Evolutionary conservation across 139 green algal genomes (phyloP), one percentile per base, ranked within the genome.

Genomic region (Ettlia oleoabundans): DNA sequence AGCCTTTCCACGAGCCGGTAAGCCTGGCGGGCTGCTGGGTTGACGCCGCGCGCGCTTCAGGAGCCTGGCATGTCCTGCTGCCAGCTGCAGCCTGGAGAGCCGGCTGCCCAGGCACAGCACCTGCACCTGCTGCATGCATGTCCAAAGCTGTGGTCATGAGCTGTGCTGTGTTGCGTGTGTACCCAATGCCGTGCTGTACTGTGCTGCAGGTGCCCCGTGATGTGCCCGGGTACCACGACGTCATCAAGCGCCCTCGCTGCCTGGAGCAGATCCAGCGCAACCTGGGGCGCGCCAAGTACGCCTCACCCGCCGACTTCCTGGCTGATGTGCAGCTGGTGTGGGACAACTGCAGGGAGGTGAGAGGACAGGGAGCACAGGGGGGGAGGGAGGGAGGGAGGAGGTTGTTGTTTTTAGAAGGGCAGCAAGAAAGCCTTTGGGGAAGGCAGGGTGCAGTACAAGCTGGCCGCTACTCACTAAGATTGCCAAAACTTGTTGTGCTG

Each of bases 171-270:
- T 10, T 33, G 10, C 35, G 62, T 47, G 65, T 43, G 71, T 78
- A 47, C 71, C 71, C 26, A 43, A 47, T n/a, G 71, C 64, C 32
- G 71, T 78, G 40, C 76, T n/a, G n/a, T n/a, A n/a, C 62, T 33
- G 3, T 10, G 10, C 28, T 68, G 62, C 71, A 78, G 71, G 71
- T 78, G 71, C 71, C 71, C 26, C 71, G 71, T n/a, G 71, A 78
- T 30, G 71, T 78, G 40, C 76, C 41, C 6, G 41, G 61, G 37
- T 88, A 87, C 64, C 51, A 83, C 35, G 80, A 87, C 32, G 72
- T 84, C 19, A 84, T 87, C 35, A 43, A 76, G 30, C 55, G 72
- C n/a, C 88, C 88, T 51, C 88, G 89, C 86, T 87, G 89, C 74
- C 78, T 91, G 61, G 81, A 82, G 51, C 84, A 85, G 3, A 85